Evolutionary conservation across 2,329 filamentous ascomycete genomes (phyloP).

Genomic region (Juglanconis juglandina): DNA sequence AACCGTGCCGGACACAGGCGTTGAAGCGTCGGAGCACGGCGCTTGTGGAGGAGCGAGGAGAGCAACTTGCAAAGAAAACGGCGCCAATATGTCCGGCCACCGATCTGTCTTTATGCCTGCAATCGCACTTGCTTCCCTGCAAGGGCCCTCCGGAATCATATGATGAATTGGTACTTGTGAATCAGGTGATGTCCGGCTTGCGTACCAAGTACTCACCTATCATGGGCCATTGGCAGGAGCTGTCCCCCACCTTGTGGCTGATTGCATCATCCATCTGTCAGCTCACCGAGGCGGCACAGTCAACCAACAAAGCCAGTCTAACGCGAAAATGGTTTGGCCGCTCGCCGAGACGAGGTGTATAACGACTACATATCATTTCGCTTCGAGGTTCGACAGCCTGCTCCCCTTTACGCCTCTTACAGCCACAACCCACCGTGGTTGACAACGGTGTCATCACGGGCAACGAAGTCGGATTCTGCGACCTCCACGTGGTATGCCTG

Average conservation of each 20-base stretch:
- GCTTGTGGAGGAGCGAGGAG: constrained; percentile 11
- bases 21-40: constrained; percentile 14
- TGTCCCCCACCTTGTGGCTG: no score
- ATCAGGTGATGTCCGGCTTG: neutral
- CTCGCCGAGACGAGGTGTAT: neutral
- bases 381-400: neutral
- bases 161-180: neutral
- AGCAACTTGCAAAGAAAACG: constrained; percentile 9
- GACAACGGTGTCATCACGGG: neutral
- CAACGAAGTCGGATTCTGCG: constrained; percentile 14
- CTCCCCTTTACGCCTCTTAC: neutral
- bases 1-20: neutral
- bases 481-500: constrained; percentile 17
- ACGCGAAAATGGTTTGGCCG: neutral
- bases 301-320: neutral
- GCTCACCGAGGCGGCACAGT: neutral
- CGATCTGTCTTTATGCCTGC: constrained; percentile 6
- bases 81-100: constrained; percentile 7
- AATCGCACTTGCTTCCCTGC: neutral
- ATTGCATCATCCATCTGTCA: neutral
- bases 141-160: neutral
- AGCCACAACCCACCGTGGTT: neutral
- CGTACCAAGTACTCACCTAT: neutral
- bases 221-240: neutral
- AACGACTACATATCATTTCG: neutral